Base-by-base conservation (phyloP, 495 filamentous ascomycete species). In the Rhizodiscina lignyota region DNA sequence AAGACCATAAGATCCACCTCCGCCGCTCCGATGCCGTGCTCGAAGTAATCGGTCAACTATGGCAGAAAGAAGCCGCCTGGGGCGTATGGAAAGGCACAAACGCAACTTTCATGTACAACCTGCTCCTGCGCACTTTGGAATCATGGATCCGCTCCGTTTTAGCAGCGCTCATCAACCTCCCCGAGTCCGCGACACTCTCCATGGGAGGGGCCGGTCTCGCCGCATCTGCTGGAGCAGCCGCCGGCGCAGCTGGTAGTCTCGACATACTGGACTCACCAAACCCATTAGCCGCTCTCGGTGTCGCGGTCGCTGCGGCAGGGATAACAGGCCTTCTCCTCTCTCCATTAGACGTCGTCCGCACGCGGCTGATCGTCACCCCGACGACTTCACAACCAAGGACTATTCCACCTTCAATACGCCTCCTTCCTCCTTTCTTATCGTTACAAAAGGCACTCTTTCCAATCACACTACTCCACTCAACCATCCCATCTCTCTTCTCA, bases 71-170 rank as follows among this genome's bases (percentile, higher is more conserved):
- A 52, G 81, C 82, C 5, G 77, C 77, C 5, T 84, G 79, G 65
- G 91, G 89, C 4, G 74, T 93, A 0, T 97, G 86, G 85, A 94
- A 94, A 60, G 83, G 77, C 18, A 75, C 82, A 21, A 93, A 92
- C 48, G 66, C 78, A n/a, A 86, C 83, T 0, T 93, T 92, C 43
- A 65, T 94, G 34, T 84, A 93, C 58, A 76, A 73, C 1, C 63
- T 89, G 20, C 69, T 92, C n/a, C 66, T 81, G 20, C 80, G 78
- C n/a, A 76, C 85, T 2, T 54, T 89, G 2, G 84, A 89, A 50
- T 78, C 74, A 40, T 94, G 86, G 69, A 78, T 83, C 10, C 73
- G 83, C 33, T 79, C 78, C 43, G 63, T 92, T 2, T 64, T 94
- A 3, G 77, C 83, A 16, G 84, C 85, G 2, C 61, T 93, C 5